These are phyloP conservation scores for Aaosphaeria pasadenensis DNA, from an alignment of 2,329 filamentous ascomycete species.

Conservation along the genomic window DNA sequence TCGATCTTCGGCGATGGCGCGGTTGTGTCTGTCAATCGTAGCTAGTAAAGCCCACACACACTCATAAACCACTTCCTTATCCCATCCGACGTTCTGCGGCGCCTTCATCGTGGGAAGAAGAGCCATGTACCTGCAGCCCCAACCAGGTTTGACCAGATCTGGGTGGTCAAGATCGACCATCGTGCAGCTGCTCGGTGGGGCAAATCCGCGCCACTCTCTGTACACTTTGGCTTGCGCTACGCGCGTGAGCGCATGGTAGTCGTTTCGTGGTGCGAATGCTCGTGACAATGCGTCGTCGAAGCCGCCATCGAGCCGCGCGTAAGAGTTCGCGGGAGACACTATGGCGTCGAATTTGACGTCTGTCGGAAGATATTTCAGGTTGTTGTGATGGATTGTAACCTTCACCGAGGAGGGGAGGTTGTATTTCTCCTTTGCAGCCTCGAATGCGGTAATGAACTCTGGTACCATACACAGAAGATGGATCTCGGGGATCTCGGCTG, in stretches of 20 bases:
- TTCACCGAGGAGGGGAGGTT: conserved; percentile 28
- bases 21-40: conserved; percentile 49
- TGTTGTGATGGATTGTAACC: conserved; percentile 39
- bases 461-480: conserved; percentile 44
- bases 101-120: conserved; percentile 55
- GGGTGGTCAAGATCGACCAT: conserved; percentile 44
- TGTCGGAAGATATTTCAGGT: conserved; percentile 38
- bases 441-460: conserved; percentile 41
- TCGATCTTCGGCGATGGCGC: conserved; percentile 6
- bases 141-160: conserved; percentile 36
- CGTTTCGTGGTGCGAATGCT: conserved; percentile 43
- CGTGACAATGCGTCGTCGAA: conserved; percentile 54
- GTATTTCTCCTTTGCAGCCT: conserved; percentile 28
- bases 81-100: conserved; percentile 46
- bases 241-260: conserved; percentile 49
- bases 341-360: conserved; percentile 46
- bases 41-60: conserved; percentile 53
- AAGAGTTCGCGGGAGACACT: conserved; percentile 56
- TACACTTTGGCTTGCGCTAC: conserved; percentile 47
- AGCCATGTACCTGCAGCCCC: conserved; percentile 45
- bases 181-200: conserved; percentile 51
- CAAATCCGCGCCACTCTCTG: conserved; percentile 48
- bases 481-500: conserved; percentile 14
- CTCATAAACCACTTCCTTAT: conserved; percentile 54
- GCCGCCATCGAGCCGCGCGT: conserved; percentile 52